These are phyloP conservation scores for Emmonsiellopsis sp. DNA, from an alignment of 2,329 filamentous ascomycete genomes.

Conservation along the genomic window DNA sequence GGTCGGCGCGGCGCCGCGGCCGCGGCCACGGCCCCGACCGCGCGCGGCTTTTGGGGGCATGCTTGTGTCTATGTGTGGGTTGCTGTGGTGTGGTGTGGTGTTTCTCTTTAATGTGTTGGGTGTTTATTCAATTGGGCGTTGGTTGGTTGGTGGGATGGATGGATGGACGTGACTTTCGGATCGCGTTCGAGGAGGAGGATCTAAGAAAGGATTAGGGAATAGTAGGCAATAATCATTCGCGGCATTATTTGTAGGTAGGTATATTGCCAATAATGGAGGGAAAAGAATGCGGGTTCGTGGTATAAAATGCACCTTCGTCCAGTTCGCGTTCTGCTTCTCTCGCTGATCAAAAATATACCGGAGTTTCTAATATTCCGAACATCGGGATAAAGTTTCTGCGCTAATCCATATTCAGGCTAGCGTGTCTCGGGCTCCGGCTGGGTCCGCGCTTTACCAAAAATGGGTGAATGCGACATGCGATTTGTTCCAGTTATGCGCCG, in stretches of 20 bases:
- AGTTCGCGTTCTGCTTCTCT: neutral
- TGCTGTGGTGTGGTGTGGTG: neutral
- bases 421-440: neutral
- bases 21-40: neutral
- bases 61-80: neutral
- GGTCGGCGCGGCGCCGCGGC: neutral
- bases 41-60: slow-evolving; percentile 12
- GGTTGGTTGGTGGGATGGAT: neutral
- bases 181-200: too few relatives aligned
- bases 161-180: neutral
- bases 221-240: too few relatives aligned
- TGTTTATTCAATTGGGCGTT: too few relatives aligned
- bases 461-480: neutral
- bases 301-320: too few relatives aligned
- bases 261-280: too few relatives aligned
- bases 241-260: too few relatives aligned
- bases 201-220: too few relatives aligned
- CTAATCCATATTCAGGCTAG: neutral
- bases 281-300: too few relatives aligned
- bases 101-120: neutral
- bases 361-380: neutral
- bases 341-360: neutral
- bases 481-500: too few relatives aligned
- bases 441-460: neutral
- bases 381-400: neutral